Base-by-base conservation (phyloP, 441 rosid species). In the Pelargonium australe region DNA sequence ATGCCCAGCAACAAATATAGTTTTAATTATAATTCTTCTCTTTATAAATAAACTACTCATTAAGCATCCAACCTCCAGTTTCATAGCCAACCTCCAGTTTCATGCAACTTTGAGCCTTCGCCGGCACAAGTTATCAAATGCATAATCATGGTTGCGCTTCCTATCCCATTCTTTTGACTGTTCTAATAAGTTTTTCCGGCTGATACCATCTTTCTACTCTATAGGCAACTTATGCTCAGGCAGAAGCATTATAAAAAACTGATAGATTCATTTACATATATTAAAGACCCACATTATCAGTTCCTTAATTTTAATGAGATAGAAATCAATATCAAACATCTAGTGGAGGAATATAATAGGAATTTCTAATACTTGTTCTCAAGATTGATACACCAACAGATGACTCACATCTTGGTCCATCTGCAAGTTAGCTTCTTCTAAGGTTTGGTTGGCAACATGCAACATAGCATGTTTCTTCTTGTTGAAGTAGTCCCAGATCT, bases 391-490 rank as follows among this genome's bases (percentile, higher is more conserved):
- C 13, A 69, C 7, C 16, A n/a, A 19, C 10, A 6, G 14, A 53
- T 53, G 43, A 68, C 73, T 75, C 70, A 75, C 77, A 66, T 70
- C 43, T 67, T 75, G 77, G 73, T 75, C 77, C 77, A 75, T 69
- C 72, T 75, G 74, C 70, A 75, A 64, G 51, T 47, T 34, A 16
- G 66, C 67, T 34, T 75, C 77, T 16, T 69, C 77, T 45, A 75
- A 23, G 41, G 73, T 69, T 53, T 66, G 66, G 70, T 58, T 61
- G 13, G 70, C 19, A 53, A 14, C 60, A 53, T 16, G 60, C 20
- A 53, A 14, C 5, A n/a, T 0, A 51, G 23, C 34, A 34, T 16
- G 16, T 62, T 71, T 75, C 37, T 41, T 37, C 43, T 70, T 63
- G 55, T 75, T 67, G 43, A 75, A 75, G 60, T 40, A 67, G 63